Evolutionary conservation across 768 basidiomycete genomes (phyloP).

Genomic region (Macrolepiota fuliginosa): DNA sequence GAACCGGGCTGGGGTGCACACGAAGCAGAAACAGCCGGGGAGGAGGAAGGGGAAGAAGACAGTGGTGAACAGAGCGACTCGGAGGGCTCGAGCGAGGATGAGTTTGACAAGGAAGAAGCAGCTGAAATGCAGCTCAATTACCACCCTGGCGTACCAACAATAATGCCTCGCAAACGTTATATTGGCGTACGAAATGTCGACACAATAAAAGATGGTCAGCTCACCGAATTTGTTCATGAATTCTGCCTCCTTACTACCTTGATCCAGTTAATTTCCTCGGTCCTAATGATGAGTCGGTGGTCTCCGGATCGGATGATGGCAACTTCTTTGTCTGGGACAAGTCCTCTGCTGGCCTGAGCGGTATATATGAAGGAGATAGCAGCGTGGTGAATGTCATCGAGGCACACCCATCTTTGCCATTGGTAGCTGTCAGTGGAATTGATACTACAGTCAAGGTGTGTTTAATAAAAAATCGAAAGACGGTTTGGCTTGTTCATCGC

Average conservation of each 20-base stretch:
- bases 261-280: slow-evolving; percentile 82
- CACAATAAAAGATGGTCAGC: slow-evolving; percentile 85
- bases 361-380: slow-evolving; percentile 82
- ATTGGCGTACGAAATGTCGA: slow-evolving; percentile 73
- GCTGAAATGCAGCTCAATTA: slow-evolving; percentile 17
- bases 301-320: slow-evolving; percentile 86
- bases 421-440: slow-evolving; percentile 86
- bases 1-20: slow-evolving; percentile 21
- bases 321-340: slow-evolving; percentile 90
- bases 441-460: slow-evolving; percentile 80
- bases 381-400: slow-evolving; percentile 86
- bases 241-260: background rate
- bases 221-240: background rate
- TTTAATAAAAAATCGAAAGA: background rate
- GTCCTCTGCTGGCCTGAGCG: slow-evolving; percentile 55
- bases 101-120: slow-evolving; percentile 30
- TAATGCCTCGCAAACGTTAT: slow-evolving; percentile 65
- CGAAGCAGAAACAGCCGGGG: slow-evolving; percentile 25
- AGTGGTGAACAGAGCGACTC: slow-evolving; percentile 22
- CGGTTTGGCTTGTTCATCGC: background rate
- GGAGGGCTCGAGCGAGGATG: slow-evolving; percentile 26
- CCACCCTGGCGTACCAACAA: slow-evolving; percentile 42
- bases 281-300: slow-evolving; percentile 70
- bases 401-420: slow-evolving; percentile 74
- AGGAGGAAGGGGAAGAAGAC: slow-evolving; percentile 14